Evolutionary conservation across 352 stramenopile species (phyloP), one percentile per base, ranked within the genome.

Genomic region (Phytophthora sp.): DNA sequence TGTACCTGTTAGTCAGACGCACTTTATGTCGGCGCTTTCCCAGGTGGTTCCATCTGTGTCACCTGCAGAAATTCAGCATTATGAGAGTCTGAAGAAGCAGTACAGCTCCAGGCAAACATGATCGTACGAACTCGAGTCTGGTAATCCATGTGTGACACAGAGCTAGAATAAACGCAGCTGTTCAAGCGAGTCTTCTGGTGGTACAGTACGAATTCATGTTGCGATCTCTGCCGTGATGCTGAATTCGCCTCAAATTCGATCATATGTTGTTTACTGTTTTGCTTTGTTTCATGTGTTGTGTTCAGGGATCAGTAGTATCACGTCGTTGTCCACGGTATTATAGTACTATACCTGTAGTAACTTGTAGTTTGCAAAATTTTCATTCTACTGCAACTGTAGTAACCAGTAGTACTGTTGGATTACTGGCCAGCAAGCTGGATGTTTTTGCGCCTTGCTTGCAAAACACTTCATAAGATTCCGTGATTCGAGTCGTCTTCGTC

Each of bases 21-120:
- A 96, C 54, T 93, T 96, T 41, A 46, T 84, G 24, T 63, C 58
- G 7, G 80, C 86, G 15, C 61, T 94, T 18, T 69, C 68, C 24
- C 72, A 84, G 27, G 78, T 96, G 2, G 76, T 89, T 56, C 89
- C 90, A 56, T 97, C 90, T 1, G 90, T 97, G 23, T 96, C 89
- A 7, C 71, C 82, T 2, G 85, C 88, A 7, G 90, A 97, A 70
- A 80, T 96, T 38, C 61, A 71, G 36, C 90, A 97, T 61, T 97
- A 97, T 69, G 90, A 97, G 59, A 85, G 82, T 23, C 76, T 97
- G 30, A 89, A 89, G 46, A 65, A 84, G 44, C 84, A 97, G 77
- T 97, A 94, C 72, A 96, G 81, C 57, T 92, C 81, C 7, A 82
- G 73, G 20, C 72, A 89, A 73, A 66, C 50, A 16, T 73, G 46